A percentile compares a stretch with the other conserved stretches of the same genome.
Evolutionary conservation across 352 stramenopile species (phyloP).

Genomic region (Phytophthora citrophthora): DNA sequence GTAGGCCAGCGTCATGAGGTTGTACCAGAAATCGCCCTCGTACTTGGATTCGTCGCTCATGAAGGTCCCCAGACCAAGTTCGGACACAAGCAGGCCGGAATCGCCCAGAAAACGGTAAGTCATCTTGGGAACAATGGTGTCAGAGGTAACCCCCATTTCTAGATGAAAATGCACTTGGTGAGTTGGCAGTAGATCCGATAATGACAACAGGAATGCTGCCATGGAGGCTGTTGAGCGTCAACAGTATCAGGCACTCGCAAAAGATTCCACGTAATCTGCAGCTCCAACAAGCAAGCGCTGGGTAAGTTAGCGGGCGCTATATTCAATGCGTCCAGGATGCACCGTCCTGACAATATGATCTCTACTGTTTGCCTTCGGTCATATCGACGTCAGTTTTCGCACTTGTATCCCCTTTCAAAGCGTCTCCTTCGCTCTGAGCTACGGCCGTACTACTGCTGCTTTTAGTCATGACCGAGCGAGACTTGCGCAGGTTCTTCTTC

Average conservation of each 20-base stretch:
- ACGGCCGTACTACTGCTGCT: neutral
- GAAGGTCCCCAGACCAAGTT: conserved; percentile 42
- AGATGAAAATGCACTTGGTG: neutral
- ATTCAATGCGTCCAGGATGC: conserved; percentile 16
- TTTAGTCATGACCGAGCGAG: conserved; percentile 34
- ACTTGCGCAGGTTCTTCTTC: conserved; percentile 88
- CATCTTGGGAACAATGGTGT: conserved; percentile 33
- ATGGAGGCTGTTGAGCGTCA: too few relatives aligned
- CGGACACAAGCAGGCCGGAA: conserved; percentile 47
- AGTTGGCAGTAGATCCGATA: neutral
- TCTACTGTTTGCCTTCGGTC: conserved; percentile 20
- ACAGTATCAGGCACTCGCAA: too few relatives aligned
- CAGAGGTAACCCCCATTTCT: neutral
- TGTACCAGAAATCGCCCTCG: conserved; percentile 12
- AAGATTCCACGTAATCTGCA: neutral
- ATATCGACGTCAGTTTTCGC: conserved; percentile 18
- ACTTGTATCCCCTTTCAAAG: conserved; percentile 1
- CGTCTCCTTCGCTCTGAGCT: conserved; percentile 1
- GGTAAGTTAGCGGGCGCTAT: conserved; percentile 20
- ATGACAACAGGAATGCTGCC: neutral
- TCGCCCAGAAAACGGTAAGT: conserved; percentile 57
- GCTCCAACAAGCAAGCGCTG: neutral
- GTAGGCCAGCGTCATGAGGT: conserved; percentile 10
- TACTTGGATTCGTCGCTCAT: conserved; percentile 13
- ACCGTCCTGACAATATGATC: conserved; percentile 20